Evolutionary conservation across 179 eudicot species (phyloP).

Genomic region (Beta lomatogona): DNA sequence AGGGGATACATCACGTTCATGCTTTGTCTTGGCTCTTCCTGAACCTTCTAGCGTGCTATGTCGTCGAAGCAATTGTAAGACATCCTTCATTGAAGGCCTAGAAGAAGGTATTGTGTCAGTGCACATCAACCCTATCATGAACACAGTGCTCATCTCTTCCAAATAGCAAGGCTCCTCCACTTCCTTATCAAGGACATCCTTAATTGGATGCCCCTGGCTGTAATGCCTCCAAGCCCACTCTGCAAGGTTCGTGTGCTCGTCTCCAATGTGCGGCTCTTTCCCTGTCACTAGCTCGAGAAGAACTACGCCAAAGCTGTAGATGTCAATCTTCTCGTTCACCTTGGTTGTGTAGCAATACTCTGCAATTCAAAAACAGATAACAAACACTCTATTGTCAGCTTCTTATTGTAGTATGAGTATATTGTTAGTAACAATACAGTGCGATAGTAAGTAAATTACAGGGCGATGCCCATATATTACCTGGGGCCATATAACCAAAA

Average conservation of each 20-base stretch:
- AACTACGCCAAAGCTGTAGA: conserved; percentile 80
- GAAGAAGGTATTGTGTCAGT: conserved; percentile 54
- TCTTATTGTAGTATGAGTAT: too few species aligned
- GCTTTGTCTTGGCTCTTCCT: conserved; percentile 29
- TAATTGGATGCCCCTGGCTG: conserved; percentile 44
- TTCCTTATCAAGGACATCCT: conserved; percentile 52
- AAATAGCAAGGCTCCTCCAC: conserved; percentile 44
- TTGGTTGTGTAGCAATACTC: conserved; percentile 56
- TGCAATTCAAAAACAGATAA: conserved; percentile 22
- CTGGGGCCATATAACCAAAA: conserved; percentile 91
- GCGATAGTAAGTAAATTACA: too few species aligned
- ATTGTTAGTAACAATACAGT: too few species aligned
- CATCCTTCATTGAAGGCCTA: conserved; percentile 86
- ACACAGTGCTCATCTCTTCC: conserved; percentile 59
- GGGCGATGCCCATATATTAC: conserved; percentile 29
- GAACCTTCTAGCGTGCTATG: conserved; percentile 29
- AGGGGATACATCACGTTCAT: conserved; percentile 45
- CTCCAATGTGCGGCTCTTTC: conserved; percentile 50
- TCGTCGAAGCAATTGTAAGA: conserved; percentile 49
- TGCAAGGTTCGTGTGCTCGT: conserved; percentile 48
- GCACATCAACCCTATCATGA: conserved; percentile 69
- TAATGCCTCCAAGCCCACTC: conserved; percentile 62
- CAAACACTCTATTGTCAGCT: background rate
- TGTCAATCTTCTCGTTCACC: conserved; percentile 68
- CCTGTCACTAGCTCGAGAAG: conserved; percentile 73